phyloP scores from a whole-genome alignment of 768 basidiomycete species.

The Collybia sordida region DNA sequence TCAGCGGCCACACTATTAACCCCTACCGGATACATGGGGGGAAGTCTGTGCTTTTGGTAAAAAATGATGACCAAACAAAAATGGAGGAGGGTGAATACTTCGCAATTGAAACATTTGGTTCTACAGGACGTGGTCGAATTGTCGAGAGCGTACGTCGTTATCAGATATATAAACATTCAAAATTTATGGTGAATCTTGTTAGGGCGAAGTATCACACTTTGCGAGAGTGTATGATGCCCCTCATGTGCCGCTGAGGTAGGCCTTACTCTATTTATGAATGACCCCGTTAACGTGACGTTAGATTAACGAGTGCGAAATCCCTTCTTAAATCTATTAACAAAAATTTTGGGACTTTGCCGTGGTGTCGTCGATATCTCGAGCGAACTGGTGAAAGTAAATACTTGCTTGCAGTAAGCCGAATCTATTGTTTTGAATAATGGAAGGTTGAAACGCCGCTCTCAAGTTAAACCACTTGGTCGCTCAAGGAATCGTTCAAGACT shows the following conservation, averaged over 20 bases:
- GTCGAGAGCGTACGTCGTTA: constrained; percentile 64
- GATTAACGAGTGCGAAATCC: constrained; percentile 81
- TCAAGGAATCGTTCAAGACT: constrained; percentile 87
- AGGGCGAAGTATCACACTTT: constrained; percentile 96
- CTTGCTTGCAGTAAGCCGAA: constrained; percentile 72
- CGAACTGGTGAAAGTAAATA: constrained; percentile 92
- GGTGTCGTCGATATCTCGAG: constrained; percentile 94
- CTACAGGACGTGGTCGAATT: constrained; percentile 89
- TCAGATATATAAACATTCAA: not conserved
- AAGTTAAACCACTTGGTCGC: constrained; percentile 89
- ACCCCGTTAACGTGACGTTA: constrained; percentile 23
- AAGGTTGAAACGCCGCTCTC: constrained; percentile 2
- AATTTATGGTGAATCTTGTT: constrained; percentile 4
- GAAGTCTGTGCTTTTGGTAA: constrained; percentile 89
- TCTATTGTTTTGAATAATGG: not conserved
- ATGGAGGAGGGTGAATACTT: constrained; percentile 99
- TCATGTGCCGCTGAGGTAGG: constrained; percentile 72
- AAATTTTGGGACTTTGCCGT: constrained; percentile 94
- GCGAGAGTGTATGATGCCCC: constrained; percentile 72
- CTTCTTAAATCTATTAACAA: constrained; percentile 85
- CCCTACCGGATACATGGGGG: constrained; percentile 92
- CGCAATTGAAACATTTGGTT: constrained; percentile 98
- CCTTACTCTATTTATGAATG: not conserved
- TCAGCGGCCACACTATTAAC: constrained; percentile 93
- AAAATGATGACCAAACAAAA: constrained; percentile 86